A percentile compares a stretch with the other conserved stretches of the same genome.
Conservation (phyloP, 1,284 basidiomycete species). For the Amylostereum areolatum region DNA sequence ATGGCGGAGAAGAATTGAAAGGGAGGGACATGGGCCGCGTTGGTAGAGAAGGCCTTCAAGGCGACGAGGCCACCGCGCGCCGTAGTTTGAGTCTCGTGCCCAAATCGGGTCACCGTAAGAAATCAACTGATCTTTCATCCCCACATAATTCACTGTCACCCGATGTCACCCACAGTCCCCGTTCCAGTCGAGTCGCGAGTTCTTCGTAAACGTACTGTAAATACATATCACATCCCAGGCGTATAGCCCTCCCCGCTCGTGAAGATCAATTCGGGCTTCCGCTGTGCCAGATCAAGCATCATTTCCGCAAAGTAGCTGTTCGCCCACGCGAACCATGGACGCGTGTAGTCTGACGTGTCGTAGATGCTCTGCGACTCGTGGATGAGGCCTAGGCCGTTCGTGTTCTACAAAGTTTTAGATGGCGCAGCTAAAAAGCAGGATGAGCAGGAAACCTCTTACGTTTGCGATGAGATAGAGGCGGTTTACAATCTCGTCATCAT, state of each 20-base stretch:
- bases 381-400: constrained; percentile 67
- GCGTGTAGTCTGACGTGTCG: constrained; percentile 52
- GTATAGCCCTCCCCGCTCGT: constrained; percentile 26
- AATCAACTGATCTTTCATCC: too few relatives aligned
- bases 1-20: constrained; percentile 8
- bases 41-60: background rate
- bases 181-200: too few relatives aligned
- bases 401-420: constrained; percentile 40
- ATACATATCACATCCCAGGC: background rate
- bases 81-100: too few relatives aligned
- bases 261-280: constrained; percentile 67
- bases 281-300: constrained; percentile 66
- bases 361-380: constrained; percentile 72
- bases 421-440: background rate
- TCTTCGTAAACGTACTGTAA: background rate
- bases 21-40: background rate
- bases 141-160: too few relatives aligned
- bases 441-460: constrained; percentile 27
- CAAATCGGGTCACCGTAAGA: too few relatives aligned
- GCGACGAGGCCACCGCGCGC: too few relatives aligned
- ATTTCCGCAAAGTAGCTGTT: constrained; percentile 79
- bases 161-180: too few relatives aligned
- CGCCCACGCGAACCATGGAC: constrained; percentile 79
- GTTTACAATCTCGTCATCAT: constrained; percentile 60
- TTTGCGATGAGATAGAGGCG: constrained; percentile 56